Evolutionary conservation across 495 filamentous ascomycete species (phyloP).

Genomic region (Pyrenula massariospora): DNA sequence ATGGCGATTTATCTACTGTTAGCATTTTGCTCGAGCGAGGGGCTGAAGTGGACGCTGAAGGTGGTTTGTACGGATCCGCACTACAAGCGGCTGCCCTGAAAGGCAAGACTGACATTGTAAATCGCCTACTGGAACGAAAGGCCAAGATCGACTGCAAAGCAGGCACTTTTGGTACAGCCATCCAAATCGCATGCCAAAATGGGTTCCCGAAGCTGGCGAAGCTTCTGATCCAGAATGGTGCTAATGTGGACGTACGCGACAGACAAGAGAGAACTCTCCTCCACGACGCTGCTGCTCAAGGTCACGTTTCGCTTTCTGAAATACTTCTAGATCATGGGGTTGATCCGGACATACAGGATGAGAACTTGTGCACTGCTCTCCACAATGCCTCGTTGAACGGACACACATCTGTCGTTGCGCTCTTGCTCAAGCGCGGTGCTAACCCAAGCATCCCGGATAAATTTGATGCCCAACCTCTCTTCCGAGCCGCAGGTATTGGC

Average conservation of each 20-base stretch:
- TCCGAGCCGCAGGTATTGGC: no score
- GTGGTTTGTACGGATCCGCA: conserved; percentile 8
- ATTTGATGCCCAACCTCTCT: no score
- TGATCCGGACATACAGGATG: background rate
- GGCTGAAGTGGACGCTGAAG: conserved; percentile 12
- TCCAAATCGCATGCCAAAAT: background rate
- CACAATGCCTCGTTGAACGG: conserved; percentile 1
- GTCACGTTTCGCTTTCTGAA: background rate
- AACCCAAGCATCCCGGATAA: no score
- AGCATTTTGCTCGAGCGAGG: no score
- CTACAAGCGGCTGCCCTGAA: conserved; percentile 12
- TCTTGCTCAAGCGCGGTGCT: conserved; percentile 9
- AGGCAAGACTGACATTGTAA: background rate
- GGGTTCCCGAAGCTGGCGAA: background rate
- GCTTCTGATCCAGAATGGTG: background rate
- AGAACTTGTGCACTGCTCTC: background rate
- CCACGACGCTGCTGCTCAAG: background rate
- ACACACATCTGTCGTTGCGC: background rate
- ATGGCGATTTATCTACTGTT: no score
- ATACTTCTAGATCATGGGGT: background rate
- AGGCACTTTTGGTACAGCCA: conserved; percentile 2
- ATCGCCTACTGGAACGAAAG: background rate
- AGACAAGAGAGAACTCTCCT: background rate
- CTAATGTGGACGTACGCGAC: background rate
- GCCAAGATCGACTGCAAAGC: no score